phyloP scores from a whole-genome alignment of 83 land plant genomes.

The Thuja plicata region DNA sequence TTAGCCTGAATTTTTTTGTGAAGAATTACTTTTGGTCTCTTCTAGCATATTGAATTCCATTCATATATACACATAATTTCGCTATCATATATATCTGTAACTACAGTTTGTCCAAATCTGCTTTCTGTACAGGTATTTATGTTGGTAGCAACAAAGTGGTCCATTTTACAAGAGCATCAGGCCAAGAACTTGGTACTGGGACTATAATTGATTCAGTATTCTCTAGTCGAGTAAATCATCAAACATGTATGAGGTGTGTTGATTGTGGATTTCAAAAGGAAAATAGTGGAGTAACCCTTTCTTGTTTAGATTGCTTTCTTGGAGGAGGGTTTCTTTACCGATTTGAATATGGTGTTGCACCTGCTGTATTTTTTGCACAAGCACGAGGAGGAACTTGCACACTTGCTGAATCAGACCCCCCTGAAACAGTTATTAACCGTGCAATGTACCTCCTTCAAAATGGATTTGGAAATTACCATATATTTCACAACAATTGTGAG shows the following conservation, averaged over 20 bases:
- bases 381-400: slow-evolving; percentile 92
- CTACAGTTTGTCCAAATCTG: background rate
- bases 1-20: background rate
- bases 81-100: background rate
- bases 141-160: slow-evolving; percentile 50
- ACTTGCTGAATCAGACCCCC: slow-evolving; percentile 66
- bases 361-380: slow-evolving; percentile 72
- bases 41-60: background rate
- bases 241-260: slow-evolving; percentile 3
- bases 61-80: background rate
- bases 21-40: background rate
- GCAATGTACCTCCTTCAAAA: slow-evolving; percentile 85
- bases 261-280: slow-evolving; percentile 23
- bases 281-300: slow-evolving; percentile 36
- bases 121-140: slow-evolving; percentile 40
- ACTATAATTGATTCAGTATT: slow-evolving; percentile 15
- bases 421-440: slow-evolving; percentile 63
- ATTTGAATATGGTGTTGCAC: slow-evolving; percentile 75
- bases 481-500: slow-evolving; percentile 91
- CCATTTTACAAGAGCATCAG: slow-evolving; percentile 40
- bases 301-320: slow-evolving; percentile 90
- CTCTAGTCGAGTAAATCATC: slow-evolving; percentile 4
- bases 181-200: slow-evolving; percentile 4
- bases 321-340: slow-evolving; percentile 58
- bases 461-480: slow-evolving; percentile 85